Percentiles rank a stretch among this genome's conserved stretches.
phyloP scores from a whole-genome alignment of 495 filamentous ascomycete genomes.

The Pyrenopolyporus hunteri region DNA sequence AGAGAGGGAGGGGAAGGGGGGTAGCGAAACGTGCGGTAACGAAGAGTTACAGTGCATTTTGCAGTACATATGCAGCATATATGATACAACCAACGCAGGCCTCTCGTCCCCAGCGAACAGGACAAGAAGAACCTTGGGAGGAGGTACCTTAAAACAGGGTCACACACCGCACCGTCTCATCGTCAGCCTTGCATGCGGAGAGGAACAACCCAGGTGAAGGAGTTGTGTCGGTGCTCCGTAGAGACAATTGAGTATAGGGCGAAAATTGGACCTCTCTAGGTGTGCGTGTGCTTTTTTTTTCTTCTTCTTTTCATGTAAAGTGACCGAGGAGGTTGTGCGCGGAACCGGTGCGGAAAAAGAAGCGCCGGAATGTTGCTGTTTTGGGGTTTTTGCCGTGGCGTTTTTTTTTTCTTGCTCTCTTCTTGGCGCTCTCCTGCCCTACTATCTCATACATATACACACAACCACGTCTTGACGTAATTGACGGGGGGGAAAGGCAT shows the following conservation, averaged over 20 bases:
- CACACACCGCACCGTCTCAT: constrained; percentile 19
- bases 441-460: no score
- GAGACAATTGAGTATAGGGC: constrained; percentile 7
- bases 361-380: no score
- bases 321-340: no score
- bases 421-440: no score
- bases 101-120: constrained; percentile 4
- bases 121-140: neutral
- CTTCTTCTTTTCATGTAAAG: neutral
- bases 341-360: no score
- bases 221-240: constrained; percentile 23
- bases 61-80: constrained; percentile 37
- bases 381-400: no score
- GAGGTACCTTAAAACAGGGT: constrained; percentile 1
- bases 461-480: no score
- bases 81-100: constrained; percentile 38
- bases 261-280: neutral
- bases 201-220: constrained; percentile 10
- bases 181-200: constrained; percentile 40
- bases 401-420: no score
- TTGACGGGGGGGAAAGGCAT: no score
- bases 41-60: constrained; percentile 40
- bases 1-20: neutral
- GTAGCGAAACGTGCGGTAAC: constrained; percentile 29
- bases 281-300: neutral